A percentile compares a stretch with the other conserved stretches of the same genome.
Conservation (phyloP, 2,329 filamentous ascomycete genomes). For the Ilyonectria robusta region DNA sequence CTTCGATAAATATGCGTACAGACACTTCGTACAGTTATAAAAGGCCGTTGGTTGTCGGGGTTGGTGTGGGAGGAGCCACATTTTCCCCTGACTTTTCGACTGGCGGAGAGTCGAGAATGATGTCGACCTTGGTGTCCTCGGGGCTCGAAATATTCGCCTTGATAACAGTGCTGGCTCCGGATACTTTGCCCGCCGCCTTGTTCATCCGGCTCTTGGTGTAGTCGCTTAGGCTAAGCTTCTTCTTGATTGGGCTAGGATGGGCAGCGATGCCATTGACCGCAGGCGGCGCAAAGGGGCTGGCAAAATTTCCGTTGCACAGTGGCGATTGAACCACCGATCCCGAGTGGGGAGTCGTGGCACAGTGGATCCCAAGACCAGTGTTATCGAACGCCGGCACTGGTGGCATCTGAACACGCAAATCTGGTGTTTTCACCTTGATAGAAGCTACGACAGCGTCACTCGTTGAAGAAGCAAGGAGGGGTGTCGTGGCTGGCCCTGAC, state of each 20-base stretch:
- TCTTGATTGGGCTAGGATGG: slow-evolving; percentile 74
- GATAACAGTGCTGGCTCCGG: slow-evolving; percentile 46
- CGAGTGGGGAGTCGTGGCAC: slow-evolving; percentile 61
- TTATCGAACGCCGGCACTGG: slow-evolving; percentile 66
- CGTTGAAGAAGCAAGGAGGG: slow-evolving; percentile 24
- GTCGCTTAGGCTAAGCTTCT: slow-evolving; percentile 77
- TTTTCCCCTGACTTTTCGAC: slow-evolving; percentile 49
- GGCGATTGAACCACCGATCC: slow-evolving; percentile 65
- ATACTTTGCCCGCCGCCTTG: slow-evolving; percentile 62
- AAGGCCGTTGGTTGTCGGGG: slow-evolving; percentile 48
- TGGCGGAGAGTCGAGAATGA: slow-evolving; percentile 50
- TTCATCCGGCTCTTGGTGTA: slow-evolving; percentile 73
- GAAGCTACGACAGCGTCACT: slow-evolving; percentile 34
- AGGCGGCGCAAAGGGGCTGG: slow-evolving; percentile 60
- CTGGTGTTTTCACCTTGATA: slow-evolving; percentile 58
- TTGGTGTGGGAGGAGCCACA: slow-evolving; percentile 36
- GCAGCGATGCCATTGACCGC: slow-evolving; percentile 60
- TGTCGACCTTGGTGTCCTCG: slow-evolving; percentile 55
- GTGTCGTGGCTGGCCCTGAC: slow-evolving; percentile 45
- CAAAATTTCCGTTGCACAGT: slow-evolving; percentile 57
- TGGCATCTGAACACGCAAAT: slow-evolving; percentile 70
- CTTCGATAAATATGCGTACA: slow-evolving; percentile 45
- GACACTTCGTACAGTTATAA: slow-evolving; percentile 43
- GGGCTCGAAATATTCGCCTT: slow-evolving; percentile 55
- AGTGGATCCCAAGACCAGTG: slow-evolving; percentile 52